Conservation (phyloP, 495 filamentous ascomycete species). For the Aspergillus ellipticus region DNA sequence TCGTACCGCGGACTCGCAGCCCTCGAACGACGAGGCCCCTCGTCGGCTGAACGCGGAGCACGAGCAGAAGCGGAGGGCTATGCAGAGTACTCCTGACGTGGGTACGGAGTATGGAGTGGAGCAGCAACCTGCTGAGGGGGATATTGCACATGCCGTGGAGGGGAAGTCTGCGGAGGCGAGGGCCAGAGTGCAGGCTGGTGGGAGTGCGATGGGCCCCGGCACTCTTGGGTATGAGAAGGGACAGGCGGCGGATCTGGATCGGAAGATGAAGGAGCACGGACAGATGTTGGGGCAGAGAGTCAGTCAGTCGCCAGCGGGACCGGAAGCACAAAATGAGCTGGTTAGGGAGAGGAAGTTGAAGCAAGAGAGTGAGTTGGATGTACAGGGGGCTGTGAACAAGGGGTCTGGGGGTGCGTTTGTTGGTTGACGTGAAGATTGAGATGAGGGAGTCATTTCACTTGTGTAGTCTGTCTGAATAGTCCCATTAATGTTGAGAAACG, state of each 20-base stretch:
- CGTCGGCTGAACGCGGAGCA: slow-evolving; percentile 17
- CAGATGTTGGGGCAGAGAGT: slow-evolving; percentile 32
- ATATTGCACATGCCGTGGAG: slow-evolving; percentile 48
- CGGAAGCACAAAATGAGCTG: slow-evolving; percentile 25
- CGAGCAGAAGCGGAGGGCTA: slow-evolving; percentile 7
- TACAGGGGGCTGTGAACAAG: slow-evolving; percentile 23
- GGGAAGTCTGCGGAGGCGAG: slow-evolving; percentile 29
- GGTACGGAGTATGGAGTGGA: slow-evolving; percentile 55
- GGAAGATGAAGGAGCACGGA: slow-evolving; percentile 46
- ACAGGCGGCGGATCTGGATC: slow-evolving; percentile 38
- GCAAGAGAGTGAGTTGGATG: slow-evolving; percentile 30
- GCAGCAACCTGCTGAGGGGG: slow-evolving; percentile 49
- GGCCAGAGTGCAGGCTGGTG: slow-evolving; percentile 36
- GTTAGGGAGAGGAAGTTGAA: slow-evolving; percentile 28
- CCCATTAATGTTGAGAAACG: neutral
- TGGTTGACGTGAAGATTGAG: slow-evolving; percentile 8
- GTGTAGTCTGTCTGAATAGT: neutral
- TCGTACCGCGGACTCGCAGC: slow-evolving; percentile 36
- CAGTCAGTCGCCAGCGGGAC: slow-evolving; percentile 17
- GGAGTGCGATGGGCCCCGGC: slow-evolving; percentile 26
- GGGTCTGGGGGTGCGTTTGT: slow-evolving; percentile 32
- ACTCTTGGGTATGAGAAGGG: slow-evolving; percentile 36
- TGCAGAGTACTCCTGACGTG: slow-evolving; percentile 24
- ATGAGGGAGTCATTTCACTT: neutral
- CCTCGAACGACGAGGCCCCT: slow-evolving; percentile 34